These are phyloP conservation scores for Volvariella surrecta DNA, from an alignment of 1,284 basidiomycete species.

Conservation along the genomic window DNA sequence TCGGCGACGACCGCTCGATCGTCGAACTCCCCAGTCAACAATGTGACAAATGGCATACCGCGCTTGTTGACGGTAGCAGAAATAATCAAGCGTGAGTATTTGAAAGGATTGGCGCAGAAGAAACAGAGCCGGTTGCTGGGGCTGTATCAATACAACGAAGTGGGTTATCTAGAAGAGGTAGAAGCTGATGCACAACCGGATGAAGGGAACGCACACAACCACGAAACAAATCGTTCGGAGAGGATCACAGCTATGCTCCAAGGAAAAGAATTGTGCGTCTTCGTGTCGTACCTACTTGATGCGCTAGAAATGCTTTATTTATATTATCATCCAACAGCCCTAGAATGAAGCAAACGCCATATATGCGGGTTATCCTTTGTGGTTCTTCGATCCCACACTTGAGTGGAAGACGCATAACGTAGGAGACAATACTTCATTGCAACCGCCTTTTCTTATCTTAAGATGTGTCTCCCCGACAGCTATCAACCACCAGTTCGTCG, in stretches of 20 bases:
- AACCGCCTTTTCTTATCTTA: not conserved
- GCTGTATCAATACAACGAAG: conserved; percentile 76
- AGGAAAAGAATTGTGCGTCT: conserved; percentile 1
- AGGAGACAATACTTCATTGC: conserved; percentile 15
- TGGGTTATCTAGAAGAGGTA: conserved; percentile 48
- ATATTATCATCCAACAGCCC: conserved; percentile 29
- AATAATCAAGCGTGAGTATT: conserved; percentile 76
- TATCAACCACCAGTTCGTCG: conserved; percentile 46
- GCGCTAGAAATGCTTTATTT: not conserved
- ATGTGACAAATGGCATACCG: conserved; percentile 39
- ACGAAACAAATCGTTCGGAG: conserved; percentile 18
- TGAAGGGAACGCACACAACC: conserved; percentile 52
- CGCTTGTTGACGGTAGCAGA: conserved; percentile 73
- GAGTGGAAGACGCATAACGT: conserved; percentile 41
- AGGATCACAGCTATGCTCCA: not conserved
- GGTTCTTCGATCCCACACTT: conserved; percentile 36
- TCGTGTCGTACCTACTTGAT: conserved; percentile 1
- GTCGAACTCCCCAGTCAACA: too few species aligned
- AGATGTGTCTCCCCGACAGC: conserved; percentile 25
- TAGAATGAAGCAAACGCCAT: conserved; percentile 57
- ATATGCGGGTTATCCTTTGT: conserved; percentile 68
- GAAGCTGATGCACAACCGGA: conserved; percentile 25
- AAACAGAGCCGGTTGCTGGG: conserved; percentile 34
- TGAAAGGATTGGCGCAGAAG: conserved; percentile 38
- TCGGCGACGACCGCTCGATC: too few species aligned